Evolutionary conservation across 805 yeast species (phyloP).

Genomic region (Schwanniomyces vanrijiae): DNA sequence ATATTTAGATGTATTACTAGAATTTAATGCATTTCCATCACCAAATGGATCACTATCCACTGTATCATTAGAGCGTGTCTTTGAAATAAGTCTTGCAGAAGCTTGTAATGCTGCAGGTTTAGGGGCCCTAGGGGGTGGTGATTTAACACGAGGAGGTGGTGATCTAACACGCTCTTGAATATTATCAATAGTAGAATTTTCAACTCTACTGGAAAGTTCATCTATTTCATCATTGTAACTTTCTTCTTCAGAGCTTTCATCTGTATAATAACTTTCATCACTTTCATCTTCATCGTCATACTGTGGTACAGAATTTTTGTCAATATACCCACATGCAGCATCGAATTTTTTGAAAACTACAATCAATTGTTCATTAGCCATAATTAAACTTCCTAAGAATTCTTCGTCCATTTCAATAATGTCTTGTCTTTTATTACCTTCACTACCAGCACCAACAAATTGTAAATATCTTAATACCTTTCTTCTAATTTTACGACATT

Average conservation of each 20-base stretch:
- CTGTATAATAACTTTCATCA: slow-evolving; percentile 41
- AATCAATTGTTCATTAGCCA: slow-evolving; percentile 89
- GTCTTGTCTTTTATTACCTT: slow-evolving; percentile 24
- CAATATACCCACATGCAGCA: slow-evolving; percentile 42
- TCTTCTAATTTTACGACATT: slow-evolving; percentile 73
- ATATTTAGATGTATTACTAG: neutral
- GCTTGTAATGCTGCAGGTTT: slow-evolving; percentile 16
- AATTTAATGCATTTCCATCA: slow-evolving; percentile 22
- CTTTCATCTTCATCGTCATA: slow-evolving; percentile 25
- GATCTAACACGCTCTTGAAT: neutral
- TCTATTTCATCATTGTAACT: slow-evolving; percentile 29
- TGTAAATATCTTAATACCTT: slow-evolving; percentile 81
- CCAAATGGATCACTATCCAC: slow-evolving; percentile 41
- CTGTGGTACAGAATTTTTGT: slow-evolving; percentile 38
- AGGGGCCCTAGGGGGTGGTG: slow-evolving; percentile 31
- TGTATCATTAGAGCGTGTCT: slow-evolving; percentile 25
- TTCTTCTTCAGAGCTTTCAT: slow-evolving; percentile 27
- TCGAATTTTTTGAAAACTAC: slow-evolving; percentile 70
- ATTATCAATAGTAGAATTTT: slow-evolving; percentile 4
- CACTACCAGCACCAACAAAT: slow-evolving; percentile 57
- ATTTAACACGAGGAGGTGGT: slow-evolving; percentile 4
- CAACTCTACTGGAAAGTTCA: slow-evolving; percentile 6
- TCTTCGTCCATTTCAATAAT: slow-evolving; percentile 59
- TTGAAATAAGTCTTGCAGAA: slow-evolving; percentile 15
- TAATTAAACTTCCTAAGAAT: slow-evolving; percentile 80